Evolutionary conservation across 2,329 filamentous ascomycete species (phyloP).

Genomic region (Nemania abortiva): DNA sequence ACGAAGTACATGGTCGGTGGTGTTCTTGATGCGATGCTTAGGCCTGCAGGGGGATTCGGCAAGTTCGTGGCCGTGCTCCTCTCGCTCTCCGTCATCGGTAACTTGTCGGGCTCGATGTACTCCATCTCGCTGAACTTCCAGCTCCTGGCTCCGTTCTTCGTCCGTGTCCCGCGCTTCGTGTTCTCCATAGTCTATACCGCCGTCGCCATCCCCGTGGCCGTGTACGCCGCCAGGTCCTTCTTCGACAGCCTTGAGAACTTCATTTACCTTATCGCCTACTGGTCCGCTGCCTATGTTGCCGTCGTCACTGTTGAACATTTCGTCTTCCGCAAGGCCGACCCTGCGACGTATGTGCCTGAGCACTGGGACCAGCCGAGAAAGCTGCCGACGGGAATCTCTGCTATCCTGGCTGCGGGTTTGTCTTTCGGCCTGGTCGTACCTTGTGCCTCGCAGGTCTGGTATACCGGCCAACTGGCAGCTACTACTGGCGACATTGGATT

Average conservation of each 20-base stretch:
- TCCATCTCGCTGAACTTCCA: slow-evolving; percentile 74
- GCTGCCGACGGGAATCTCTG: slow-evolving; percentile 56
- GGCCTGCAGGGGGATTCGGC: slow-evolving; percentile 69
- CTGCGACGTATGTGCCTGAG: slow-evolving; percentile 53
- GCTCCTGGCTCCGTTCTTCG: slow-evolving; percentile 68
- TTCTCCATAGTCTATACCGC: slow-evolving; percentile 69
- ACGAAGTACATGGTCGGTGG: slow-evolving; percentile 67
- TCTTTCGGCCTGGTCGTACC: slow-evolving; percentile 66
- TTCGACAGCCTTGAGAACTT: slow-evolving; percentile 70
- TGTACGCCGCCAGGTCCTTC: slow-evolving; percentile 68
- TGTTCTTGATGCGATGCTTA: slow-evolving; percentile 70
- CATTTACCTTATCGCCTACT: slow-evolving; percentile 68
- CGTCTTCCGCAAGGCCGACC: slow-evolving; percentile 52
- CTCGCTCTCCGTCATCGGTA: slow-evolving; percentile 68
- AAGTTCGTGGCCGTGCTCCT: slow-evolving; percentile 72
- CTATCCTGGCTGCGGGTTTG: slow-evolving; percentile 66
- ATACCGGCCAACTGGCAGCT: slow-evolving; percentile 58
- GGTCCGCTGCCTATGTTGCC: slow-evolving; percentile 66
- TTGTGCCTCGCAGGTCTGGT: slow-evolving; percentile 72
- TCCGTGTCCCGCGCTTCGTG: slow-evolving; percentile 67
- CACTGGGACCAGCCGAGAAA: slow-evolving; percentile 55
- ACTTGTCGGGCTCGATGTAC: slow-evolving; percentile 71
- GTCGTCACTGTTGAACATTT: slow-evolving; percentile 60
- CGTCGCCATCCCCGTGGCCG: slow-evolving; percentile 69
- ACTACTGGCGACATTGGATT: slow-evolving; percentile 75